These are phyloP conservation scores for Vicia sativa DNA, from an alignment of 306 rosid genomes.

Conservation along the genomic window DNA sequence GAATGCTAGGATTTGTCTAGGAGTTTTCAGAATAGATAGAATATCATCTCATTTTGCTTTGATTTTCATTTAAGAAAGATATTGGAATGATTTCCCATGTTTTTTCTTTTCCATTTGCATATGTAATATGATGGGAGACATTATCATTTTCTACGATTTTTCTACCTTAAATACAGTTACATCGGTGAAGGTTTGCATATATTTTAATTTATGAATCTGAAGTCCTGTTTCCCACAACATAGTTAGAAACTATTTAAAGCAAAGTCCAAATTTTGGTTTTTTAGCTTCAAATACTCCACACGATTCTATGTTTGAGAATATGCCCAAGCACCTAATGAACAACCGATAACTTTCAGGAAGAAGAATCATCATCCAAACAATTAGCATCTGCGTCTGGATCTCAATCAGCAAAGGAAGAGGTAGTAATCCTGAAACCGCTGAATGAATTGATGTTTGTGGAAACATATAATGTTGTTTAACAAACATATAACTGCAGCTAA, in stretches of 20 bases:
- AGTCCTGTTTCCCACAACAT: slow-evolving; percentile 15
- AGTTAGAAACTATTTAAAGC: background rate
- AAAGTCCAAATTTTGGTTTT: slow-evolving; percentile 6
- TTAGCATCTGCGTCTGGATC: slow-evolving; percentile 52
- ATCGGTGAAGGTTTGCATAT: too few relatives aligned
- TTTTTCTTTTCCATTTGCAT: too few relatives aligned
- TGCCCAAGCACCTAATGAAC: slow-evolving; percentile 6
- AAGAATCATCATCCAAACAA: slow-evolving; percentile 59
- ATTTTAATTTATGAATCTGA: too few relatives aligned
- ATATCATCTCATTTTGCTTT: too few relatives aligned
- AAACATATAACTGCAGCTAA: slow-evolving; percentile 53
- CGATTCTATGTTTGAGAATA: slow-evolving; percentile 17
- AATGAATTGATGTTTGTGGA: slow-evolving; percentile 14
- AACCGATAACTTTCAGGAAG: slow-evolving; percentile 57
- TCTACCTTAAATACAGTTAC: too few relatives aligned
- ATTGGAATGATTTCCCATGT: too few relatives aligned
- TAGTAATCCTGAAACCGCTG: slow-evolving; percentile 33
- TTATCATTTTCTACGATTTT: too few relatives aligned
- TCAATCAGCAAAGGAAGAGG: slow-evolving; percentile 55
- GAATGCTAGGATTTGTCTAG: too few relatives aligned
- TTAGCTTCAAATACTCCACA: background rate
- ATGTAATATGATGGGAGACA: too few relatives aligned
- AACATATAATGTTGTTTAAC: slow-evolving; percentile 26
- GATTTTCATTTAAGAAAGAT: too few relatives aligned
- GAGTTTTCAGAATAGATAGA: too few relatives aligned